Evolutionary conservation across 495 filamentous ascomycete species (phyloP), one percentile per base, ranked within the genome.

Genomic region (Sphaerosporella brunnea): DNA sequence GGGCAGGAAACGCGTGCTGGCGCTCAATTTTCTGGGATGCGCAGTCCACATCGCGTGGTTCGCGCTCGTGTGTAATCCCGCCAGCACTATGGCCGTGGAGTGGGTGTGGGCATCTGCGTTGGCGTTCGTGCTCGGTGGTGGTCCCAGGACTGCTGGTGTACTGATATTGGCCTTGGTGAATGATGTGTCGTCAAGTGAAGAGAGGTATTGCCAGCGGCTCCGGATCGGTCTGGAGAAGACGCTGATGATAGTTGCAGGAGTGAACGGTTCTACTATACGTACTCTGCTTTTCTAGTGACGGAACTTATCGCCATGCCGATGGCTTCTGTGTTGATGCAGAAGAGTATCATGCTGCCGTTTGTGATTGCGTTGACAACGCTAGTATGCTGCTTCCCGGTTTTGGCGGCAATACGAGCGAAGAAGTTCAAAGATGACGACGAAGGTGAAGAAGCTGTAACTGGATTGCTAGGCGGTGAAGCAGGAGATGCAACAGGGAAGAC

Each of bases 261-360:
- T 23, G 23, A 43, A 24, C 36, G 47, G 8, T 49, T 49, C 24
- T 49, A 49, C 16, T 49, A 42, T 23, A 49, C 47, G 8, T 49
- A 49, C 28, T 41, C 47, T 4, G 47, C 47, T 1, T 49, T 28
- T 23, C 37, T 49, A 13, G 38, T 49, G 1, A 43, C 47, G 10
- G 47, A 49, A 23, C 37, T 49, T 7, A 20, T 49, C 2, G 47
- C 47, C 1, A 11, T 35, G 30, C 47, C 47, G 9, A 5, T 43
- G 2, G 24, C 36, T 8, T 2, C 36, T 4, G 9, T 43, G 2
- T 23, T 49, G 36, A 43, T 49, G 47, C 11, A 15, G n/a, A n/a
- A 19, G 13, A 20, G n/a, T 8, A 34, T 35, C 2, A 18, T 41
- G 20, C 11, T 35, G 21, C 36, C 47, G 13, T 49, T 49, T 23